Evolutionary conservation across 2,329 filamentous ascomycete species (phyloP), one percentile per base, ranked within the genome.

Genomic region (Hypoxylon sp.): DNA sequence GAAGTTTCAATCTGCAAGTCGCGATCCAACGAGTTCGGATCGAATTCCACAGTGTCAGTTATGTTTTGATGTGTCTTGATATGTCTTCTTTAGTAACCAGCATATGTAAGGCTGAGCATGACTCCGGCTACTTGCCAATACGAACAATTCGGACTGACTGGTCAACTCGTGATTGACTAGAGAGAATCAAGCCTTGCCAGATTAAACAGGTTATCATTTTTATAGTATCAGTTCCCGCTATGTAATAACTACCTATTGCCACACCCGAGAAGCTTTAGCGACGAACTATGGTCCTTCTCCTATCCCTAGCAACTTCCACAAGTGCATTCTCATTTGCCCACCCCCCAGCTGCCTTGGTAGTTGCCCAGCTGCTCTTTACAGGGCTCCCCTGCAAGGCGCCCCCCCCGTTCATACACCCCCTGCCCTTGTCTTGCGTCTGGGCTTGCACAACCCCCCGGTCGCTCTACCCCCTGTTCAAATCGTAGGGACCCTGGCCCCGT

Each of bases 341-440:
- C 36, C 45, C 48, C 53, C 57, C 34, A 48, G 51, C 46, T 64
- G 50, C 60, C 53, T 53, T 45, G 5, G 17, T 43, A 63, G 67
- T 61, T 65, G 65, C 64, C 68, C 59, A 68, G 64, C 64, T 67
- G 52, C 58, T 64, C 41, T 59, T 2, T 21, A 62, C 68, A 65
- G 17, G 64, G 64, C 14, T 14, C 55, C 61, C 58, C 51, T 70
- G 60, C 48, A 61, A 63, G 60, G 17, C 46, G 7, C 60, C 68
- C 64, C 68, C 64, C 70, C 63, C 62, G 63, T 69, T 68, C 60
- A 65, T 64, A 61, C n/a, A 57, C 66, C 64, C 70, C 59, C 58
- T 61, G 58, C 49, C 70, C 68, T 65, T 71, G 68, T 65, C 60
- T 65, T 65, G 66, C 67, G 67, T 71, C 70, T 74, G 66, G 71